Base-by-base conservation (phyloP, 176 grass and related monocot species). In the Phragmites australis region DNA sequence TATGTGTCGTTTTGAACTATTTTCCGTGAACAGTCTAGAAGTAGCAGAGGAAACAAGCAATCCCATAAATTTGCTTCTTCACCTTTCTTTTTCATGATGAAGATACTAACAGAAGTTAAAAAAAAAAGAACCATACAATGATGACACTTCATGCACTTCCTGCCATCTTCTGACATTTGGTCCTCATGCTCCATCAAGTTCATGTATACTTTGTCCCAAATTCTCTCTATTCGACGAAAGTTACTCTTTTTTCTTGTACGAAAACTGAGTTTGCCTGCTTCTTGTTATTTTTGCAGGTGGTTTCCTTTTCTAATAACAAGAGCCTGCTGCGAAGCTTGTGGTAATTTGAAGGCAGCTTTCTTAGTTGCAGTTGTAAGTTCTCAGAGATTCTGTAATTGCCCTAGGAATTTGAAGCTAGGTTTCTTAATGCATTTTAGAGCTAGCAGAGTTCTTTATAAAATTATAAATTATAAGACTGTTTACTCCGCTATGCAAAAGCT, bases 261-360 rank as follows among this genome's bases (percentile, higher is more conserved):
- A 65, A 77, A 71, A 1, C 23, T 85, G 40, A 85, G 14, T 13
- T 74, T 81, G 25, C 67, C 42, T 57, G 45, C 70, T 82, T 79
- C 14, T 86, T 42, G 15, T 80, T 86, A 22, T 87, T 75, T 77
- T 34, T 77, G 70, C 81, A 99, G 96, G 79, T 99, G 92, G 96
- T 99, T 99, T 84, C 96, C 96, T 72, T 99, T 99, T 84, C 75
- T 99, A 84, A 90, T 48, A 62, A 95, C 92, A 74, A 89, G 87
- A 82, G 96, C 96, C 22, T 99, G 96, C 62, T 99, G 96, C 50
- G 92, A 99, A 86, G 96, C 86, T 84, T 99, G 96, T 93, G 87
- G 82, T 74, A 95, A 99, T 89, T 91, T 99, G 70, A 99, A 99
- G 84, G 96, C 96, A 34, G 96, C 96, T 48, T 99, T 99, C 74